Evolutionary conservation across 257 asterid species (phyloP).

Genomic region (Plantago elongata): DNA sequence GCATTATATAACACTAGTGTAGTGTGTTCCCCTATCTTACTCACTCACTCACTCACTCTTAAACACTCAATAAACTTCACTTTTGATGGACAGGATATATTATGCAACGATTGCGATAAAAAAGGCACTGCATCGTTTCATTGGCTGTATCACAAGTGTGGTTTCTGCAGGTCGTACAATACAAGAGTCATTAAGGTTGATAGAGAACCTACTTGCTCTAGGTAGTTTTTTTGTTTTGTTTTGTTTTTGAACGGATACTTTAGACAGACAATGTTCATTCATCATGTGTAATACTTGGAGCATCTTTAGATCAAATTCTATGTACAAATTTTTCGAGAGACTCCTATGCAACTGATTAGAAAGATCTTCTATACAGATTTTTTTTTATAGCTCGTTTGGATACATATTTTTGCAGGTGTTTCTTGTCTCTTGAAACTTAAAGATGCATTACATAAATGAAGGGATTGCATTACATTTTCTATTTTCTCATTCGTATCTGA

Average conservation of each 20-base stretch:
- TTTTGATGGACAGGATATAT: conserved; percentile 47
- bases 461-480: too few relatives aligned
- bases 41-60: not conserved
- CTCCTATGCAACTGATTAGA: too few relatives aligned
- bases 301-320: too few relatives aligned
- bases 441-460: too few relatives aligned
- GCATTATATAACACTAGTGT: not conserved
- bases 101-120: conserved; percentile 84
- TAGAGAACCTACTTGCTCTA: conserved; percentile 46
- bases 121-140: conserved; percentile 84
- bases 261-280: too few relatives aligned
- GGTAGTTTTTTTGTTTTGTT: conserved; percentile 19
- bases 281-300: too few relatives aligned
- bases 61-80: not conserved
- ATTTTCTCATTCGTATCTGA: too few relatives aligned
- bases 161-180: conserved; percentile 75
- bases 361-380: too few relatives aligned
- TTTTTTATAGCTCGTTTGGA: too few relatives aligned
- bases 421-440: too few relatives aligned
- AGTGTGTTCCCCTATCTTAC: not conserved
- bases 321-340: conserved; percentile 3
- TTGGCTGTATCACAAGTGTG: conserved; percentile 94
- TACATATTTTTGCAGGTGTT: too few relatives aligned
- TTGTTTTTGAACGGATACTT: too few relatives aligned
- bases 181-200: conserved; percentile 89